A percentile compares a stretch with the other conserved stretches of the same genome.
Conservation (phyloP, 2,329 filamentous ascomycete species). For the Sarocladiaceae sp. region DNA sequence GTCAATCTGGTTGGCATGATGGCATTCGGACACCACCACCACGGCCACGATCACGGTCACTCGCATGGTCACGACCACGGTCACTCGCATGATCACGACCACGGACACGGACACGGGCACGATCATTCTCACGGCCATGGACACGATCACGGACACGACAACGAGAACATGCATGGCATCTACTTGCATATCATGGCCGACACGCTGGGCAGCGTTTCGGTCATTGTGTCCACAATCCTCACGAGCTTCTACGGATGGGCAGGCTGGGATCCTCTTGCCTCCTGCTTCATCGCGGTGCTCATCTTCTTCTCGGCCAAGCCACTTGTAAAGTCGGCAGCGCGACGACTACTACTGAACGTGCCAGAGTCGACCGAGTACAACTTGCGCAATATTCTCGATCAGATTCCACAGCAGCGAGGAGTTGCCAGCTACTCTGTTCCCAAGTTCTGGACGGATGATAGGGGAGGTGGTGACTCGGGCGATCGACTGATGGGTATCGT, state of each 20-base stretch:
- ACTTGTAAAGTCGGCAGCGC: conserved; percentile 79
- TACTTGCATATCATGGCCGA: conserved; percentile 95
- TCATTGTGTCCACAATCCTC: conserved; percentile 85
- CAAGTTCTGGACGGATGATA: conserved; percentile 88
- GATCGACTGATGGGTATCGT: conserved; percentile 74
- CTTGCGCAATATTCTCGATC: conserved; percentile 79
- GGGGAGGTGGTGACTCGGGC: conserved; percentile 36
- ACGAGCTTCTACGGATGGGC: conserved; percentile 88
- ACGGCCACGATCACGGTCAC: conserved; percentile 34
- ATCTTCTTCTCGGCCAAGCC: conserved; percentile 92
- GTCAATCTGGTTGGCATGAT: conserved; percentile 93
- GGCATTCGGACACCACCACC: conserved; percentile 69
- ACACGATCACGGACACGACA: conserved; percentile 59
- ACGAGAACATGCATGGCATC: conserved; percentile 97
- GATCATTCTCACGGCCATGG: conserved; percentile 35
- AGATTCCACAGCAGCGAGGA: conserved; percentile 75
- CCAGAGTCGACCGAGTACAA: conserved; percentile 84
- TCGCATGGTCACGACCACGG: conserved; percentile 31
- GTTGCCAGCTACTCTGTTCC: conserved; percentile 83
- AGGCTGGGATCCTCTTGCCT: conserved; percentile 91
- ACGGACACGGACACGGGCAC: conserved; percentile 46
- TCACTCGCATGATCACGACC: conserved; percentile 35
- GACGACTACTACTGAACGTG: conserved; percentile 76
- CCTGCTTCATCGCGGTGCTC: conserved; percentile 85
- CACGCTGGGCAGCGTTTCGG: conserved; percentile 88